Evolutionary conservation across 2,329 filamentous ascomycete genomes (phyloP).

Genomic region (Colletotrichum tamarilloi): DNA sequence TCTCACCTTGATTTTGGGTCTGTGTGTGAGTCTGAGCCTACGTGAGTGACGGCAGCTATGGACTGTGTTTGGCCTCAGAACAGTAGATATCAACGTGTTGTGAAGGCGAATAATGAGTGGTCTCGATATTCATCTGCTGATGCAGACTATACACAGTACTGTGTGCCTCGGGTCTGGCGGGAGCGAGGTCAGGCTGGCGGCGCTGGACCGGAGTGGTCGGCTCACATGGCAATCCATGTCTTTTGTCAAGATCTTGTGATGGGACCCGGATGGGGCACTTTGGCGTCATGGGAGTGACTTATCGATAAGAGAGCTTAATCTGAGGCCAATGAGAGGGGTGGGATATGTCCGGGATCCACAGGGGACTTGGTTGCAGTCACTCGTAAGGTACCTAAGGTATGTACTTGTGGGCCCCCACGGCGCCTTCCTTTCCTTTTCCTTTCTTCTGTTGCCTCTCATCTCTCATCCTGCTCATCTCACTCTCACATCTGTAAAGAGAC

Average conservation of each 20-base stretch:
- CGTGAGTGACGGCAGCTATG: neutral
- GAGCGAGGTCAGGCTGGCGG: neutral
- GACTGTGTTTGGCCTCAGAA: neutral
- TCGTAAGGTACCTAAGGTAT: neutral
- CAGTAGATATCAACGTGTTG: neutral
- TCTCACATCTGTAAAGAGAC: neutral
- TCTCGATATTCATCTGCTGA: too few relatives aligned
- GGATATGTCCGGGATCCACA: neutral
- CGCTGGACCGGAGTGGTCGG: constrained; percentile 9
- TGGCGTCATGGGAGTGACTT: constrained; percentile 31
- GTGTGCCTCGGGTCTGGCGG: neutral
- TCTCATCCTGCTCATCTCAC: neutral
- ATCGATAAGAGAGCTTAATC: constrained; percentile 17
- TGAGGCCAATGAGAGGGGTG: neutral
- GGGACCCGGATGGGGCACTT: constrained; percentile 24
- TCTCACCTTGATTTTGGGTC: neutral
- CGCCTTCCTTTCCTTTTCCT: neutral
- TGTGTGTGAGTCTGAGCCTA: neutral
- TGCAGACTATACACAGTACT: neutral
- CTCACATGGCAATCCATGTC: constrained; percentile 28
- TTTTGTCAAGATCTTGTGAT: constrained; percentile 30
- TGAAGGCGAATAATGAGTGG: neutral
- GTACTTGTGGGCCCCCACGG: neutral
- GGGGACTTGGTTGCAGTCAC: neutral
- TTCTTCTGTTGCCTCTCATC: neutral